These are phyloP conservation scores for Nemania sp. DNA, from an alignment of 2,329 filamentous ascomycete genomes.

Conservation along the genomic window DNA sequence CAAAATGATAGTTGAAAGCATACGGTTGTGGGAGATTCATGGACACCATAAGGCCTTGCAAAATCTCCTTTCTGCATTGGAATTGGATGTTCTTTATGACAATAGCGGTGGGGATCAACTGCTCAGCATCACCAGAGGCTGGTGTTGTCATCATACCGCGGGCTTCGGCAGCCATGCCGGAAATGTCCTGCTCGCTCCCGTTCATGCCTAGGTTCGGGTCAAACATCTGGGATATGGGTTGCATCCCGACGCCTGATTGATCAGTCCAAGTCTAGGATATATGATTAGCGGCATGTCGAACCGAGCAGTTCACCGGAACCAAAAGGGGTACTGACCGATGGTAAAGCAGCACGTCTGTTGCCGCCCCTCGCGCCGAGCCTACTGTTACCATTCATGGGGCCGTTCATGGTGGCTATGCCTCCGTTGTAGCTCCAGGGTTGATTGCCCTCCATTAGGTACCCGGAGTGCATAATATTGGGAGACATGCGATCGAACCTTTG, in stretches of 20 bases:
- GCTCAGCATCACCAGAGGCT: slow-evolving; percentile 66
- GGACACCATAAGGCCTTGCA: slow-evolving; percentile 91
- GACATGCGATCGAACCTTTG: slow-evolving; percentile 44
- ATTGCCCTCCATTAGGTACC: slow-evolving; percentile 66
- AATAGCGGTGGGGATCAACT: slow-evolving; percentile 96
- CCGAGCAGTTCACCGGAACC: neutral
- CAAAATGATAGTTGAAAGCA: slow-evolving; percentile 99
- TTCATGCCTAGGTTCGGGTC: slow-evolving; percentile 45
- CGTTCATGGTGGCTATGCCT: slow-evolving; percentile 65
- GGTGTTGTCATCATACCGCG: slow-evolving; percentile 48
- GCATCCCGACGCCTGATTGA: slow-evolving; percentile 49
- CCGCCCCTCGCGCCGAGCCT: slow-evolving; percentile 54
- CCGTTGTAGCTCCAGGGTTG: slow-evolving; percentile 78
- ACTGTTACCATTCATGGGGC: slow-evolving; percentile 66
- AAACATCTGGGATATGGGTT: slow-evolving; percentile 42
- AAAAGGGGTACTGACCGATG: slow-evolving; percentile 63
- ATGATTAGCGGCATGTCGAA: slow-evolving; percentile 16
- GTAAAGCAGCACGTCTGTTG: slow-evolving; percentile 65
- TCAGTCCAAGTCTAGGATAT: slow-evolving; percentile 55
- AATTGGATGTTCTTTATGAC: slow-evolving; percentile 99
- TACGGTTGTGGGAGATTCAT: slow-evolving; percentile 93
- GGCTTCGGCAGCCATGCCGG: slow-evolving; percentile 42
- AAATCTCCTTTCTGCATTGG: slow-evolving; percentile 93
- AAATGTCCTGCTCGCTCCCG: slow-evolving; percentile 44
- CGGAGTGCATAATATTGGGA: slow-evolving; percentile 44